These are phyloP conservation scores for Plasmodiophora brassicae DNA, from an alignment of 208 protist species.

Conservation along the genomic window DNA sequence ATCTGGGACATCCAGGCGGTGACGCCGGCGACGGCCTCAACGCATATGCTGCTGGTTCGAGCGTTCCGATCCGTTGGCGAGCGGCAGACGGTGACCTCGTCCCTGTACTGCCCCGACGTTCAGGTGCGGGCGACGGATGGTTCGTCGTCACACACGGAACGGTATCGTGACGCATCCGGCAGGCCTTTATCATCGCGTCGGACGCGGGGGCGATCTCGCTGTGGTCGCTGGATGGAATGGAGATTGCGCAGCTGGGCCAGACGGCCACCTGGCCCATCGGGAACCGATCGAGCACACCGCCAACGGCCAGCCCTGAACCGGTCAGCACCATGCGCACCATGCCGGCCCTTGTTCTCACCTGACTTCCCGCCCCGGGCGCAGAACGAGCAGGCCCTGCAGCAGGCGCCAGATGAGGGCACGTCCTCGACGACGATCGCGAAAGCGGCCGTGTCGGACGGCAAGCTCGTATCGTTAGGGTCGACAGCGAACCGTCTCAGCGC, in stretches of 20 bases:
- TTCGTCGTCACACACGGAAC: not conserved
- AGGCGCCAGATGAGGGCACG: no score
- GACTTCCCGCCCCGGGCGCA: no score
- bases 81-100: not conserved
- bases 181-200: not conserved
- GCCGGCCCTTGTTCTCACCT: no score
- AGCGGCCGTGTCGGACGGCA: not conserved
- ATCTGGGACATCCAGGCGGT: slow-evolving; percentile 14
- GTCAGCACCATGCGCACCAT: not conserved
- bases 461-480: no score
- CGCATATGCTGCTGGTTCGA: not conserved
- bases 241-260: not conserved
- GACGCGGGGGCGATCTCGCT: not conserved
- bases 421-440: not conserved
- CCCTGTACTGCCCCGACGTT: not conserved
- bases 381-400: not conserved
- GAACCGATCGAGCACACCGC: not conserved
- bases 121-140: no score
- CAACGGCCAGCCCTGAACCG: not conserved
- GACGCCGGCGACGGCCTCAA: not conserved
- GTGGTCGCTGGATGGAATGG: not conserved
- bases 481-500: not conserved
- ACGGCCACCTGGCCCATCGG: not conserved
- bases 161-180: not conserved
- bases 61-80: not conserved